Percentiles rank a stretch among this genome's conserved stretches.
These are phyloP conservation scores for Raphanus raphanistrum DNA, from an alignment of 345 rosid genomes.

Conservation along the genomic window DNA sequence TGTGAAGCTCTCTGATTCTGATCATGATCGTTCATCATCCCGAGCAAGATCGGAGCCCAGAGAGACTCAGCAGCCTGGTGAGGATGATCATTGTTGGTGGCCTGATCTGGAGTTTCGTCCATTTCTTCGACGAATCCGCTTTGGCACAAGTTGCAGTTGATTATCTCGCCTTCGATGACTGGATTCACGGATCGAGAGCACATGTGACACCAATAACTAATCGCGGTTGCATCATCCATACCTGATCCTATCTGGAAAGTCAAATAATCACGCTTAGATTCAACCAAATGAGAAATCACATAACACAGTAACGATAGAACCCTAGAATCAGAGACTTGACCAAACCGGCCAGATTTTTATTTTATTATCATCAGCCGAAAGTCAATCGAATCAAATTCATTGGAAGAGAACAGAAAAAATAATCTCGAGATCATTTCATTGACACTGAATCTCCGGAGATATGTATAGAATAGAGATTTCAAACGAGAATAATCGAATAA, in stretches of 20 bases:
- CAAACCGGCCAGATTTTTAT: neutral
- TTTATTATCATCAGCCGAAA: neutral
- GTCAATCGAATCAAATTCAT: constrained; percentile 2
- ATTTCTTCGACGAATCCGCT: constrained; percentile 61
- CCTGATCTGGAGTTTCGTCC: constrained; percentile 36
- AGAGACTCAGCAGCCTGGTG: constrained; percentile 38
- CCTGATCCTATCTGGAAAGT: constrained; percentile 5
- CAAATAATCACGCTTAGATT: neutral
- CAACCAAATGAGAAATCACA: neutral
- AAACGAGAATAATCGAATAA: constrained; percentile 1
- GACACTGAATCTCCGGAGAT: neutral
- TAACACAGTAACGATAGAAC: neutral
- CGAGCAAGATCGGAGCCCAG: constrained; percentile 79
- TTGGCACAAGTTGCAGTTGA: constrained; percentile 58
- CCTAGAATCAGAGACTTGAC: constrained; percentile 5
- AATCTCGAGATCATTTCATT: neutral
- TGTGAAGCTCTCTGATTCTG: constrained; percentile 40
- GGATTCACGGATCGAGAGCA: constrained; percentile 57
- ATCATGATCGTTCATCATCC: constrained; percentile 61
- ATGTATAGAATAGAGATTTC: neutral
- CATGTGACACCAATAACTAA: constrained; percentile 46
- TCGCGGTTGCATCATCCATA: constrained; percentile 36
- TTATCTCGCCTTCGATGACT: constrained; percentile 37
- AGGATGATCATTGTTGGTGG: constrained; percentile 2
- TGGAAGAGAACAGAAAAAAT: neutral